phyloP scores from a whole-genome alignment of 305 asterid genomes.

The Solanum aculeatissimum region DNA sequence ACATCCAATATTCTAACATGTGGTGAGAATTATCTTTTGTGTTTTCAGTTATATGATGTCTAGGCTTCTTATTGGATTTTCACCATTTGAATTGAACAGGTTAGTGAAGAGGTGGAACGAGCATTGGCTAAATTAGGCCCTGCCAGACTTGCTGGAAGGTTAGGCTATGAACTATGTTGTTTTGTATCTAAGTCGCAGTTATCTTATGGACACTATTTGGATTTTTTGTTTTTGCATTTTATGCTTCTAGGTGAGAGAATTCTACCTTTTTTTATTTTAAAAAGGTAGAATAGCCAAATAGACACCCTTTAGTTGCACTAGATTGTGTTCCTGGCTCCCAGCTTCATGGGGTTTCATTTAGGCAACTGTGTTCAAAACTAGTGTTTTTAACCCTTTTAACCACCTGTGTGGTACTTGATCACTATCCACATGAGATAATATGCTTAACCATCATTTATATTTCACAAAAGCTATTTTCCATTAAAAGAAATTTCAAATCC shows the following conservation, averaged over 20 bases:
- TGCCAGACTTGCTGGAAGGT: conserved; percentile 73
- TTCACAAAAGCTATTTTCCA: not conserved
- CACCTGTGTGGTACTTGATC: not conserved
- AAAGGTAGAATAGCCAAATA: not conserved
- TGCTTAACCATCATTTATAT: not conserved
- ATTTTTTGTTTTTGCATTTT: not conserved
- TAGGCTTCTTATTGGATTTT: not conserved
- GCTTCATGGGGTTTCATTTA: not conserved
- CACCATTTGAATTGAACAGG: conserved; percentile 37
- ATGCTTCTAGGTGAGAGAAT: not conserved
- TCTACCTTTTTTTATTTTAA: not conserved
- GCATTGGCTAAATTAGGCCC: conserved; percentile 91
- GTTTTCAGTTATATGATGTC: not conserved
- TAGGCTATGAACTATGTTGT: not conserved
- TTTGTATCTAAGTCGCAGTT: not conserved
- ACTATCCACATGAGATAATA: not conserved
- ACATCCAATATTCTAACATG: not conserved
- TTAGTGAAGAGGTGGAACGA: conserved; percentile 94
- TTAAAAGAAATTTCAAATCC: not conserved
- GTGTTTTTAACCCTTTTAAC: not conserved
- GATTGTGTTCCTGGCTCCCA: not conserved
- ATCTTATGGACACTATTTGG: not conserved
- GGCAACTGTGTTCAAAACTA: not conserved
- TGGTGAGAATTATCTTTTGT: not conserved
- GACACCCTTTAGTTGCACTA: not conserved